A percentile compares a stretch with the other conserved stretches of the same genome.
Conservation (phyloP, 345 rosid genomes). For the Hirschfeldia incana region DNA sequence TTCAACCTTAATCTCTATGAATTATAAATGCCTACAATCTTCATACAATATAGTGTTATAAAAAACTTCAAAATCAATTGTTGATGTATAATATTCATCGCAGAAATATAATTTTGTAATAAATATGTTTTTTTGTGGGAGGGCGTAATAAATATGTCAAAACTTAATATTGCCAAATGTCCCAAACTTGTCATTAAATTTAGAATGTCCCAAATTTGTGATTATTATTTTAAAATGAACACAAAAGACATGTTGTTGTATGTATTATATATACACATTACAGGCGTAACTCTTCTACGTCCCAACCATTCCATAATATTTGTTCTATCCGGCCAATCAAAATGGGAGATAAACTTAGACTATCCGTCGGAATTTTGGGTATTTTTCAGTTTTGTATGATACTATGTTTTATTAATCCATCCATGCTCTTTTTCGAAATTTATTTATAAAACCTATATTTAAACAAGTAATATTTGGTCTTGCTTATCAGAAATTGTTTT, state of each 20-base stretch:
- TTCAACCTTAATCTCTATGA: background rate
- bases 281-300: conserved; percentile 19
- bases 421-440: background rate
- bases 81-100: background rate
- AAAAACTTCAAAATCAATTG: background rate
- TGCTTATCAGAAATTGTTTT: background rate
- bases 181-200: conserved; percentile 27
- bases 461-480: background rate
- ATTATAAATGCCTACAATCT: too few relatives aligned
- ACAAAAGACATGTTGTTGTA: conserved; percentile 14
- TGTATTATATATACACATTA: conserved; percentile 23
- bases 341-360: conserved; percentile 61
- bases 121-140: background rate
- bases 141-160: too few relatives aligned
- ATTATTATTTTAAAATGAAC: conserved; percentile 11
- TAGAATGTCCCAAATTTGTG: conserved; percentile 30
- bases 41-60: background rate
- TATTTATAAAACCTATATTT: background rate
- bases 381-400: background rate
- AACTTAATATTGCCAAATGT: background rate
- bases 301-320: conserved; percentile 7
- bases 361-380: conserved; percentile 73
- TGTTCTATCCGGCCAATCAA: conserved; percentile 22
- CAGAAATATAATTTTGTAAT: background rate
- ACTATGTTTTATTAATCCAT: background rate